phyloP scores from a whole-genome alignment of 2,329 filamentous ascomycete species.

The Fusarium sp. region DNA sequence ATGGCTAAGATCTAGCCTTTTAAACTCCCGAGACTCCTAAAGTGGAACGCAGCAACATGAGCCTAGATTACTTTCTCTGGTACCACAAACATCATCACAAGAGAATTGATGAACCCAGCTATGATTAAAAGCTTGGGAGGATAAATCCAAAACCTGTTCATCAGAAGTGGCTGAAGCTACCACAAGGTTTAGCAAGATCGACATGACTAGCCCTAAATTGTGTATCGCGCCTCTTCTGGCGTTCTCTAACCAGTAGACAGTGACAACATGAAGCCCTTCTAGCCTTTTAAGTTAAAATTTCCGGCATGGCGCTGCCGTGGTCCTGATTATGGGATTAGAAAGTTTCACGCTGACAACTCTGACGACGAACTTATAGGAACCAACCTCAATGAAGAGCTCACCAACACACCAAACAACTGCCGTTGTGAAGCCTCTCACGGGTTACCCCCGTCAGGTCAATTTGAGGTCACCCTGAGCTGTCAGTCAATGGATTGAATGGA shows the following conservation, averaged over 20 bases:
- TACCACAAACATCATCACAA: background rate
- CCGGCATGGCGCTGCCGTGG: constrained; percentile 12
- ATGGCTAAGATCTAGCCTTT: constrained; percentile 14
- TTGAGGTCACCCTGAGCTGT: constrained; percentile 15
- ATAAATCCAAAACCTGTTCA: constrained; percentile 15
- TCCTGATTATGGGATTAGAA: background rate
- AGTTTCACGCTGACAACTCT: constrained; percentile 11
- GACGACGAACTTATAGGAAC: background rate
- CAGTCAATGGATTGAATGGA: constrained; percentile 22
- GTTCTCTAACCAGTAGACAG: constrained; percentile 17
- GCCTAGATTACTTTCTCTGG: background rate
- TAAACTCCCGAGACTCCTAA: background rate
- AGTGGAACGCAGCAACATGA: constrained; percentile 5
- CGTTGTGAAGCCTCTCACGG: constrained; percentile 4
- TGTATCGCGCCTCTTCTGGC: constrained; percentile 10
- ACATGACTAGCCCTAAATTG: constrained; percentile 22
- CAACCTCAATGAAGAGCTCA: constrained; percentile 22
- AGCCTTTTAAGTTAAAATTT: constrained; percentile 13
- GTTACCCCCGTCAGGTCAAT: constrained; percentile 15
- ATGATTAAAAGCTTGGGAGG: constrained; percentile 12
- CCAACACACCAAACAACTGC: constrained; percentile 14
- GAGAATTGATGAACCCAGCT: background rate
- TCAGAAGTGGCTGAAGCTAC: constrained; percentile 21
- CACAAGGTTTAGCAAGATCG: constrained; percentile 28
- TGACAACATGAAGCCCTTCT: constrained; percentile 20